These are phyloP conservation scores for Thinopyrum elongatum DNA, from an alignment of 176 grass and related monocot genomes.

Conservation along the genomic window DNA sequence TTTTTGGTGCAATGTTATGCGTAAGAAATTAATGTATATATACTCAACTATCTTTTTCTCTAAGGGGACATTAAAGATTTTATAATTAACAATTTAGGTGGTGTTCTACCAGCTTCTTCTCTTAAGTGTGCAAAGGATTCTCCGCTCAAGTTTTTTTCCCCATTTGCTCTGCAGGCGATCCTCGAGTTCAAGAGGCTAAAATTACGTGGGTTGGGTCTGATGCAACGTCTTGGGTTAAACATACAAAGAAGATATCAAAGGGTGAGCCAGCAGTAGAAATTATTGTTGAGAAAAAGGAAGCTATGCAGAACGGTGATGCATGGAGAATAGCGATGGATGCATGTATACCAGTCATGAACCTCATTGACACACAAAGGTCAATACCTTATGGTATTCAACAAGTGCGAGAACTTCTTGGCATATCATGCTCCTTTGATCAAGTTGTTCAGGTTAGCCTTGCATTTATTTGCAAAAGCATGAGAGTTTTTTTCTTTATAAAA, in stretches of 20 bases:
- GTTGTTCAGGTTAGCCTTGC: conserved; percentile 66
- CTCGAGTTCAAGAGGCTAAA: conserved; percentile 72
- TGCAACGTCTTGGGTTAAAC: conserved; percentile 65
- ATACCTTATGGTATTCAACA: conserved; percentile 86
- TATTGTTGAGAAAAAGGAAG: conserved; percentile 63
- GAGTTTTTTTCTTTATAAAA: background rate
- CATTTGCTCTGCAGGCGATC: conserved; percentile 61
- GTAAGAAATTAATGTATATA: background rate
- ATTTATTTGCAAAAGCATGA: background rate
- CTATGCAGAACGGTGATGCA: conserved; percentile 63
- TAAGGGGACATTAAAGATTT: background rate
- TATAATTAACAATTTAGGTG: background rate
- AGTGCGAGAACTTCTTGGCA: conserved; percentile 81
- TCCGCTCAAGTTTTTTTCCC: conserved; percentile 12
- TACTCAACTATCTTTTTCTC: background rate
- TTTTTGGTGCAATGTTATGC: background rate
- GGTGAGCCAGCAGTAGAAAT: conserved; percentile 84
- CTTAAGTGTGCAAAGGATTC: background rate
- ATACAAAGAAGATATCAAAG: conserved; percentile 42
- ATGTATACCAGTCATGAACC: conserved; percentile 80
- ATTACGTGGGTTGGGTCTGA: conserved; percentile 83
- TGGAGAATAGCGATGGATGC: conserved; percentile 89
- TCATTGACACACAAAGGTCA: conserved; percentile 79
- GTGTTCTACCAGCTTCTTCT: background rate
- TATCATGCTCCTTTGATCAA: conserved; percentile 98